Percentiles rank a stretch among this genome's conserved stretches.
These are phyloP conservation scores for Geotrichum phurueaensis DNA, from an alignment of 1,139 yeast species.

Conservation along the genomic window DNA sequence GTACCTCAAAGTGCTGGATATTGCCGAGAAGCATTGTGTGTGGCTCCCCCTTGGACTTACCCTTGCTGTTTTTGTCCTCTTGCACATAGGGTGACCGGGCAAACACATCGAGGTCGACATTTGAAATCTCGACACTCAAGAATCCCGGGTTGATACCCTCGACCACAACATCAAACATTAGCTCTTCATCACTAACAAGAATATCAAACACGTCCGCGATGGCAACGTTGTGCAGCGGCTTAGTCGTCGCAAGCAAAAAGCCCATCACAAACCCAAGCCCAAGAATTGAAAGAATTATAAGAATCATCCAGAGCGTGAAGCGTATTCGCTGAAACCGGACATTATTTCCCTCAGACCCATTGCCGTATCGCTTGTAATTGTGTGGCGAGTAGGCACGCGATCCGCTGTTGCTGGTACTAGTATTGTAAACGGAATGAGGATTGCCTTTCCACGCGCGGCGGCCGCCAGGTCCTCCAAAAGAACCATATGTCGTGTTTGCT, in stretches of 20 bases:
- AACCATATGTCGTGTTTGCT: not conserved
- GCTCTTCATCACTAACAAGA: constrained; percentile 76
- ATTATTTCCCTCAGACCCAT: constrained; percentile 16
- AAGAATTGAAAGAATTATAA: constrained; percentile 29
- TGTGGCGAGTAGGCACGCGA: constrained; percentile 31
- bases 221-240: constrained; percentile 66
- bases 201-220: constrained; percentile 61
- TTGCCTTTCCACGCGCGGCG: not conserved
- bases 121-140: constrained; percentile 56
- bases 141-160: constrained; percentile 87
- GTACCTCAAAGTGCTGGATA: constrained; percentile 59
- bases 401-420: constrained; percentile 3
- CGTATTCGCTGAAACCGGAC: constrained; percentile 27
- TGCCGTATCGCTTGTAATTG: constrained; percentile 29
- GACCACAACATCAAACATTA: constrained; percentile 70
- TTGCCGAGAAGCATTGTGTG: constrained; percentile 75
- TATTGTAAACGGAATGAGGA: not conserved
- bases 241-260: constrained; percentile 77
- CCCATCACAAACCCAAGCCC: constrained; percentile 70
- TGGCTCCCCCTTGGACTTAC: constrained; percentile 16
- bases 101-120: constrained; percentile 77
- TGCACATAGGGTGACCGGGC: constrained; percentile 63
- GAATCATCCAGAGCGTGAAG: constrained; percentile 29
- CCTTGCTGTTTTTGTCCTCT: constrained; percentile 21
- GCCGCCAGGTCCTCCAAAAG: not conserved